phyloP scores from a whole-genome alignment of 2,329 filamentous ascomycete species.

The Chalara sp. region DNA sequence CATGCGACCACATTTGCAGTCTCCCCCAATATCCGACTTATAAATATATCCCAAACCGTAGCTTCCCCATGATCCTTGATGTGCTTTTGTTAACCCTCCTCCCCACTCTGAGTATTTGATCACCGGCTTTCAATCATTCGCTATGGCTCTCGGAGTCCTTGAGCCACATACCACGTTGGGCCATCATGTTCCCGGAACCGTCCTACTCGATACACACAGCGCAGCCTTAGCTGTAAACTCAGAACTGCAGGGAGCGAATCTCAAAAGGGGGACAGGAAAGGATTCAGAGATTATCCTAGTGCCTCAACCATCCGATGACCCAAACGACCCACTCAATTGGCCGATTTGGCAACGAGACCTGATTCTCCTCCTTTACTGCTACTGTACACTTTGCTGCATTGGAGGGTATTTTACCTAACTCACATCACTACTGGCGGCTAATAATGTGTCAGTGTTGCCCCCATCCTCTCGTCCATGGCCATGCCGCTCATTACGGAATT shows the following conservation, averaged over 20 bases:
- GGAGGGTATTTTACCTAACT: neutral
- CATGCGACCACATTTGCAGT: too few relatives aligned
- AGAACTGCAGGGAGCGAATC: neutral
- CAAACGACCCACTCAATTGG: slow-evolving; percentile 39
- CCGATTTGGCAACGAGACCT: slow-evolving; percentile 8
- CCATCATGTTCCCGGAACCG: neutral
- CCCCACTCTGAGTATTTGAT: too few relatives aligned
- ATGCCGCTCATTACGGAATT: neutral
- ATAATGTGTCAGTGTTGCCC: neutral
- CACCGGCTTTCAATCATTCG: too few relatives aligned
- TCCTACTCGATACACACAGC: neutral
- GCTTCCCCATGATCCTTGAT: too few relatives aligned
- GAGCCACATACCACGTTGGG: neutral
- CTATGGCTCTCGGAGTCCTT: neutral
- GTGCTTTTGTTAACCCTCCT: too few relatives aligned
- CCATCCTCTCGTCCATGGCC: neutral
- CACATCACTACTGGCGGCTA: neutral
- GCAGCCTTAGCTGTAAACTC: neutral
- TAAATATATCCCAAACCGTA: too few relatives aligned
- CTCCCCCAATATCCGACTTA: too few relatives aligned
- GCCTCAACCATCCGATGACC: slow-evolving; percentile 39
- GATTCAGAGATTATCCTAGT: neutral
- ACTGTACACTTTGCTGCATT: slow-evolving; percentile 4
- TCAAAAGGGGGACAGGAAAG: slow-evolving; percentile 1
- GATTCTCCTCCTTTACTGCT: slow-evolving; percentile 28